Base-by-base conservation (phyloP, 129 eudicot species). In the Flaveria robusta region DNA sequence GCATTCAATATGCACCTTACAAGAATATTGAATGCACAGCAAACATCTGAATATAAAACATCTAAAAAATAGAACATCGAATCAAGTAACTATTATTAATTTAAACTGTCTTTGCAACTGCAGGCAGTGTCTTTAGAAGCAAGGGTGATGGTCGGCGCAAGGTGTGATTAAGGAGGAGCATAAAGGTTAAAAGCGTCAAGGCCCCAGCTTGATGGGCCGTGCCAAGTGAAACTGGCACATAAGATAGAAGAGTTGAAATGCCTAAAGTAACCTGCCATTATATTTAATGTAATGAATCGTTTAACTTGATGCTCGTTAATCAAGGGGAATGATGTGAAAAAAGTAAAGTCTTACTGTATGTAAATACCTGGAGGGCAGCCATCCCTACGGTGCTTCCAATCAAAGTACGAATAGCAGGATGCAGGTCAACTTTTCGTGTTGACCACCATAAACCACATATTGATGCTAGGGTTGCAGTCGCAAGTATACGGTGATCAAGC, bases 181-280 rank as follows among this genome's bases (percentile, higher is more conserved):
- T 91, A 12, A 94, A 81, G 0, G 93, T 87, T 74, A 94, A 73
- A 39, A 94, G 85, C 14, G 96, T 94, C 62, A 94, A 73, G 7
- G 99, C 99, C 82, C 99, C 99, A 4, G 99, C 97, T 52, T 91
- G 99, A 82, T 94, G 99, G 69, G 99, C 99, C 2, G 87, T 70
- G 79, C 99, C 99, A 13, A 94, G 86, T 10, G 97, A 91, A 42
- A 89, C 97, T 5, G 99, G 99, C 26, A 94, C 99, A 27, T 91
- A 94, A 6, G 97, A 84, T 39, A 94, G 74, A 31, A 94, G 92
- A 22, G 99, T 94, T 19, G 96, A 85, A 79, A 94, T 74, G 37
- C 99, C 97, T 86, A 94, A 67, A 1, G 99, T 91, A 42, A 94
- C 99, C 99, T 94, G 92, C 81, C 83, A 66, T 46, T 16, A 75